Evolutionary conservation across 2,329 filamentous ascomycete species (phyloP).

Genomic region (Aspergillus puulaauensis): DNA sequence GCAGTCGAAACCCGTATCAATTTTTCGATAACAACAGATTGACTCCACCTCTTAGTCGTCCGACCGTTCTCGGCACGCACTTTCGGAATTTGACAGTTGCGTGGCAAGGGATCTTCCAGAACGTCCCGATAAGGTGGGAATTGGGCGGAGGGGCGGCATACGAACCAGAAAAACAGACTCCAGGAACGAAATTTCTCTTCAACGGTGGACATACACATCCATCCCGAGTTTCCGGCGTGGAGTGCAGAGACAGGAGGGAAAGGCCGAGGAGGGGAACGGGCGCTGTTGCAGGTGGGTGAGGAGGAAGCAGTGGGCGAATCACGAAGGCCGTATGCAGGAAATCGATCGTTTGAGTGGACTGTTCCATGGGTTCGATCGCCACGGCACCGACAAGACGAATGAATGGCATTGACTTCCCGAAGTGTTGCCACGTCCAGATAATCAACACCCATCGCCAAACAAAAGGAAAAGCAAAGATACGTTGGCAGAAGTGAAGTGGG

Average conservation of each 20-base stretch:
- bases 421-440: slow-evolving; percentile 7
- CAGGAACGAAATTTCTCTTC: background rate
- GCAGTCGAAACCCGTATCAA: slow-evolving; percentile 3
- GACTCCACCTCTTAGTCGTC: background rate
- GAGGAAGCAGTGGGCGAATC: slow-evolving; percentile 1
- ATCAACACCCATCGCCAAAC: background rate
- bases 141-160: background rate
- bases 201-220: background rate
- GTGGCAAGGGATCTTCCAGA: background rate
- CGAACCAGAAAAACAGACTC: slow-evolving; percentile 1
- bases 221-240: slow-evolving; percentile 3
- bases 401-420: slow-evolving; percentile 3
- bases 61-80: slow-evolving; percentile 1
- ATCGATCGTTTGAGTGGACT: slow-evolving; percentile 1
- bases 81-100: background rate
- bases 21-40: background rate
- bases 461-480: slow-evolving; percentile 5
- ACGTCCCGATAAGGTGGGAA: background rate
- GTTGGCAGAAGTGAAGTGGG: slow-evolving; percentile 3
- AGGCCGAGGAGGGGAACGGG: background rate
- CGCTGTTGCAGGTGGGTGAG: slow-evolving; percentile 2
- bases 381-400: slow-evolving; percentile 1
- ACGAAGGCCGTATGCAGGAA: slow-evolving; percentile 1
- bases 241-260: background rate
- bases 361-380: slow-evolving; percentile 11